Percentiles rank a stretch among this genome's conserved stretches.
Conservation (phyloP, 139 green algal species). For the Chlorella ohadii region DNA sequence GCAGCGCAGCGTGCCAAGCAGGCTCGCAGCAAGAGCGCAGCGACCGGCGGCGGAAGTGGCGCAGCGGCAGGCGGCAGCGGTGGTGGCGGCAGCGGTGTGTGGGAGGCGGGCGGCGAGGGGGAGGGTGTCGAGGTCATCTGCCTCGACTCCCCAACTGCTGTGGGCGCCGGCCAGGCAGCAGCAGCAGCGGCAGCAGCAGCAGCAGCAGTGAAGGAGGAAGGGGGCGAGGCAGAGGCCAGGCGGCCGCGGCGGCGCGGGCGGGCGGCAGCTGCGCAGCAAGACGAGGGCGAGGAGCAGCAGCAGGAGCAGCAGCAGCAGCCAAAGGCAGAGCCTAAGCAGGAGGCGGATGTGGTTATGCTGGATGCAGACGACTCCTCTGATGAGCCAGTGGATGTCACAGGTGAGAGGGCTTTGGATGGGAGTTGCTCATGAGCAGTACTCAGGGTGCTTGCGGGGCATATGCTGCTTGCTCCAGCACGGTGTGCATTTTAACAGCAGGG, state of each 20-base stretch:
- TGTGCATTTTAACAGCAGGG: no score
- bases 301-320: neutral
- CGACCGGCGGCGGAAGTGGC: neutral
- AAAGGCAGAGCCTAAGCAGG: neutral
- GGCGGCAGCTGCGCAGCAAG: neutral
- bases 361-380: neutral
- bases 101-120: neutral
- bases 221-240: neutral
- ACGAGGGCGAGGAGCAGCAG: neutral
- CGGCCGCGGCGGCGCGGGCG: neutral
- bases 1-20: constrained; percentile 33
- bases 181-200: neutral
- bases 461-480: no score
- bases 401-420: neutral
- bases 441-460: no score
- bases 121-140: neutral
- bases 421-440: no score
- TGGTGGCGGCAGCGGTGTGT: neutral
- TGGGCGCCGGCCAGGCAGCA: neutral
- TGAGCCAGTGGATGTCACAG: neutral
- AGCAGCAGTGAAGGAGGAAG: neutral
- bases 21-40: neutral
- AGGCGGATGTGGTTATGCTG: neutral
- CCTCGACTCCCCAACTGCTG: neutral
- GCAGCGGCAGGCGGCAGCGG: neutral